Evolutionary conservation across 2,329 filamentous ascomycete species (phyloP), one percentile per base, ranked within the genome.

Genomic region (Fusarium verticillioides): DNA sequence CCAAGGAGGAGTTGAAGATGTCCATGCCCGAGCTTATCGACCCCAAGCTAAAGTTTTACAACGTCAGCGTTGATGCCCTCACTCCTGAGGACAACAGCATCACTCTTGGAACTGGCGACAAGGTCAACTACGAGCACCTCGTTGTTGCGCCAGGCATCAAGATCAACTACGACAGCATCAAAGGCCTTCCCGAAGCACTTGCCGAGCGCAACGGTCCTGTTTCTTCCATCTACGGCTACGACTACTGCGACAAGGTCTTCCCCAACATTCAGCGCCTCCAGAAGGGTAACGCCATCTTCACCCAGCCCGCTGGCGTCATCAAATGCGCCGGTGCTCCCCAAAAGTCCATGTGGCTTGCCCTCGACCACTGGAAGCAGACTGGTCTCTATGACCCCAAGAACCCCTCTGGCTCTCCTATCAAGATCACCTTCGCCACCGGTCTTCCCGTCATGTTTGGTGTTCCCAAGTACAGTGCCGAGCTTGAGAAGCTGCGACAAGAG

Each of bases 261-360:
- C 75, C 77, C 36, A 85, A 81, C 2, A 83, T 90, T 21, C 74
- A 87, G 66, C 84, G 81, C 28, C 81, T 90, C 32, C 75, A 82
- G 12, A 83, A 84, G 64, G 89, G 89, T 6, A 81, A 77, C 9
- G 89, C 89, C 42, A 85, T 91, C 72, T 91, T 91, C 81, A 90
- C 88, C 2, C 88, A 90, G 70, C 89, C 89, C 5, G 83, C 86
- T 2, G 88, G 89, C 49, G 82, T 85, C 10, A 83, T 91, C 80
- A 91, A 91, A 80, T 91, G 89, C 70, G 89, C 89, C 5, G 89
- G 89, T 47, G 89, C 88, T 5, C 89, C 89, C 16, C 89, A 91
- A 71, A 91, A 91, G 81, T 82, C 86, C 75, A 87, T 91, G 87
- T 91, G 89, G 89, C 84, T 91, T 21, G 89, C 89, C 2, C 80